These are phyloP conservation scores for Hawksworthiomyces lignivorus DNA, from an alignment of 2,329 filamentous ascomycete species.

Conservation along the genomic window DNA sequence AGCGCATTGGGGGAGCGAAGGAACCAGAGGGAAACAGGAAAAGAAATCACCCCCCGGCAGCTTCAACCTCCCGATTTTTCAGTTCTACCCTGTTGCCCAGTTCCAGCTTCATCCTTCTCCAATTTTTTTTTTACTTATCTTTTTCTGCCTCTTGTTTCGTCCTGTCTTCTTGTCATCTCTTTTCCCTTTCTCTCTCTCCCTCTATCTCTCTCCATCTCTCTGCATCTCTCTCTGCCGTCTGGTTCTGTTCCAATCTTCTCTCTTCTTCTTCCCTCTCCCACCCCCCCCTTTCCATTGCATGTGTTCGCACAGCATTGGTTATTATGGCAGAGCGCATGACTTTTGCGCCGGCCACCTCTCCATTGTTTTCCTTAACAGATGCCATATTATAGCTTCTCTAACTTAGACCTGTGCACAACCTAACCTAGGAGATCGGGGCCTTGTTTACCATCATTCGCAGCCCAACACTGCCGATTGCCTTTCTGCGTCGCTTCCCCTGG, in stretches of 20 bases:
- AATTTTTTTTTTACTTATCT: conserved; percentile 1
- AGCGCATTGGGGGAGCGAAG: too few relatives aligned
- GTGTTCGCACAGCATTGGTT: conserved; percentile 41
- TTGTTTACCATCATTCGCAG: too few relatives aligned
- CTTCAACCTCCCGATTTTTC: conserved; percentile 14
- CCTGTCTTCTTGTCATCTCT: neutral
- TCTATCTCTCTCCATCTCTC: neutral
- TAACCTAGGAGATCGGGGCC: neutral
- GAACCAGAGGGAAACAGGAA: neutral
- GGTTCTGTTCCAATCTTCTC: too few relatives aligned
- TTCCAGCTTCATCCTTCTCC: neutral
- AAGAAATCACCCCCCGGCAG: conserved; percentile 8
- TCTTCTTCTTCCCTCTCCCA: neutral
- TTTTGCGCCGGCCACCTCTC: neutral
- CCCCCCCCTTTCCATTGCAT: conserved; percentile 19
- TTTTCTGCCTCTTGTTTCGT: conserved; percentile 20
- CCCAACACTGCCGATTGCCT: conserved; percentile 4
- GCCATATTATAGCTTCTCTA: neutral
- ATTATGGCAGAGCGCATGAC: conserved; percentile 13
- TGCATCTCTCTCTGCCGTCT: too few relatives aligned
- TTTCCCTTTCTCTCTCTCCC: neutral
- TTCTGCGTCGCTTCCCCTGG: conserved; percentile 2
- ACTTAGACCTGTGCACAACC: too few relatives aligned
- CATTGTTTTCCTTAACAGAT: neutral
- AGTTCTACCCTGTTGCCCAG: neutral